Evolutionary conservation across 108 stramenopile genomes (phyloP), one percentile per base, ranked within the genome.

Genomic region (Cylindrotheca fusiformis): DNA sequence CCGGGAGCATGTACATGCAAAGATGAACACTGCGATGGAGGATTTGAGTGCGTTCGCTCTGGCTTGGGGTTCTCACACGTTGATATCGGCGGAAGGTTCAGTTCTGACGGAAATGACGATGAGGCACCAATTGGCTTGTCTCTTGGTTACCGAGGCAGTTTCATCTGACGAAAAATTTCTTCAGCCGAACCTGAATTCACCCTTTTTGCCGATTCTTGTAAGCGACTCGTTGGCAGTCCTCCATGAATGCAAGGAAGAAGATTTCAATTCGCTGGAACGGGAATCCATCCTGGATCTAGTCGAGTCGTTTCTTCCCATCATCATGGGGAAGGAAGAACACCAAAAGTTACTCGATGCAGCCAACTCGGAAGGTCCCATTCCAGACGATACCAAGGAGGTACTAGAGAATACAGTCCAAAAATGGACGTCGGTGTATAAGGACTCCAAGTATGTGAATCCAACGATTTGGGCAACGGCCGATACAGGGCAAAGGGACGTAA

Each of bases 201-300:
- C 81, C 30, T 64, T 82, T 25, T 75, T 82, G 48, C 69, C 66
- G 18, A 64, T 82, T 41, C 60, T 77, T 17, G 56, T 82, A 14
- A 50, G 32, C 22, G 69, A 74, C 32, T 55, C 76, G 5, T 32
- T 77, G 23, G 32, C 58, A 24, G 18, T 68, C 19, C 31, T 74
- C 32, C 72, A 77, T 14, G 44, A 44, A 26, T 57, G 49, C 24
- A 51, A 63, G 41, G 28, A 49, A 56, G 36, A 62, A 19, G 55
- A 61, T 20, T 17, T 21, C 22, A 20, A 20, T 8, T 12, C 30
- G 8, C 44, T 65, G 19, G 69, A 71, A 46, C 58, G 62, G 55
- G 52, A 58, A 12, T 71, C 68, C 49, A 20, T 82, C 21, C 53
- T 64, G 28, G 71, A 74, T 33, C 48, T 74, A 27, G 33, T 74